Percentiles rank a stretch among this genome's conserved stretches.
Conservation (phyloP, 2,329 filamentous ascomycete species). For the Emericellopsis atlantica region DNA sequence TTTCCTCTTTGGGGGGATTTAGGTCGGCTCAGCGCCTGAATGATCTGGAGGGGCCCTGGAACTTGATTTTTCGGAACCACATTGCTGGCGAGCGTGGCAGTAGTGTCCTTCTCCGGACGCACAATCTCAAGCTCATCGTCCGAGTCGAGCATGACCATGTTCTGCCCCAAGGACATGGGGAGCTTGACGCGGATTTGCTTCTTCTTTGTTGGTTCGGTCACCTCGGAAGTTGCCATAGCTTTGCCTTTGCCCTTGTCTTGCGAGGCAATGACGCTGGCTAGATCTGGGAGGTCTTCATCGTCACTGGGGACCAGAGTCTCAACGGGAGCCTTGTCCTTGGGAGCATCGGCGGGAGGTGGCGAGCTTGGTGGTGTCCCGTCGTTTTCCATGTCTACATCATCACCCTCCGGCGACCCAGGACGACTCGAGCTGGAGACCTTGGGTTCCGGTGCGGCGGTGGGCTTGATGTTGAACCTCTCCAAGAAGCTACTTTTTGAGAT, state of each 20-base stretch:
- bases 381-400: slow-evolving; percentile 37
- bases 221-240: slow-evolving; percentile 16
- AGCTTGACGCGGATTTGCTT: slow-evolving; percentile 39
- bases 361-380: slow-evolving; percentile 64
- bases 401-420: slow-evolving; percentile 31
- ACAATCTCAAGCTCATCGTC: slow-evolving; percentile 53
- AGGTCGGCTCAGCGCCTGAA: slow-evolving; percentile 66
- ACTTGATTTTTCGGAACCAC: slow-evolving; percentile 52
- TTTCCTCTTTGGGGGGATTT: slow-evolving; percentile 45
- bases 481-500: slow-evolving; percentile 75
- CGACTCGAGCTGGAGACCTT: slow-evolving; percentile 43
- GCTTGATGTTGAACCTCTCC: slow-evolving; percentile 67
- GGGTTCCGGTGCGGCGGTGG: slow-evolving; percentile 16
- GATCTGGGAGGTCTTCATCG: slow-evolving; percentile 21
- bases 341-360: slow-evolving; percentile 25
- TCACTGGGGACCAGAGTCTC: slow-evolving; percentile 9
- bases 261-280: slow-evolving; percentile 20
- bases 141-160: slow-evolving; percentile 27
- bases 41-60: slow-evolving; percentile 47
- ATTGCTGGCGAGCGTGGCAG: slow-evolving; percentile 57
- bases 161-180: slow-evolving; percentile 23
- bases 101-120: slow-evolving; percentile 31
- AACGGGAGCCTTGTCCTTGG: not conserved
- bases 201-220: slow-evolving; percentile 14
- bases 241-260: slow-evolving; percentile 50